Evolutionary conservation across 768 basidiomycete species (phyloP).

Genomic region (Pleurotus salmoneostramineus): DNA sequence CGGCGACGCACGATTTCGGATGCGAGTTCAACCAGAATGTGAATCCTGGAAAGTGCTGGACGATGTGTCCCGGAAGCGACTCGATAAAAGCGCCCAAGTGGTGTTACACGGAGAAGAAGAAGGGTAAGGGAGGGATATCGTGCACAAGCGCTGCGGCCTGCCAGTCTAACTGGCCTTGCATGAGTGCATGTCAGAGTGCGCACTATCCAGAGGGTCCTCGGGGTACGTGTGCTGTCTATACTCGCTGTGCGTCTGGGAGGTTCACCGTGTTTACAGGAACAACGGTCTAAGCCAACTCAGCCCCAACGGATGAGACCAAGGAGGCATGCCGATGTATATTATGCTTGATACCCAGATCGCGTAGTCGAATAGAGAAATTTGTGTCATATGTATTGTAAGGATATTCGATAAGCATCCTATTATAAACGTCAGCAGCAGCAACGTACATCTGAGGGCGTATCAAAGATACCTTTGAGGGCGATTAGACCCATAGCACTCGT

Average conservation of each 20-base stretch:
- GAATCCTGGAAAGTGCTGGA: not conserved
- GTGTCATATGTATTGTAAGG: too few species aligned
- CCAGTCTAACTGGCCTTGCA: not conserved
- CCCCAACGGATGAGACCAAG: too few species aligned
- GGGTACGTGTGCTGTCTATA: not conserved
- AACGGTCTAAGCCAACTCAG: not conserved
- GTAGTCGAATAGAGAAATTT: too few species aligned
- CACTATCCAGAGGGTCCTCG: constrained; percentile 2
- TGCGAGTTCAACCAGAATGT: constrained; percentile 3
- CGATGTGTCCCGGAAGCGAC: not conserved
- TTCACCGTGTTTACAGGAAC: not conserved
- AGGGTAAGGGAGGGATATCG: not conserved
- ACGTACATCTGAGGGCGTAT: too few species aligned
- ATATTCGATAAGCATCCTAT: too few species aligned
- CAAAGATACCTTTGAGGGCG: too few species aligned
- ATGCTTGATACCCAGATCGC: too few species aligned
- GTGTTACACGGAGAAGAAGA: not conserved
- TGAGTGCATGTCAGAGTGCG: not conserved
- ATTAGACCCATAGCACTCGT: too few species aligned
- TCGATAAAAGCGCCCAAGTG: not conserved
- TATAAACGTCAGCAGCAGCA: too few species aligned
- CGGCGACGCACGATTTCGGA: not conserved
- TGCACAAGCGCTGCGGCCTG: not conserved
- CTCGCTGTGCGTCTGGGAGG: not conserved
- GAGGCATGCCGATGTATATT: too few species aligned